These are phyloP conservation scores for Exophiala sp. DNA, from an alignment of 2,329 filamentous ascomycete species.

Conservation along the genomic window DNA sequence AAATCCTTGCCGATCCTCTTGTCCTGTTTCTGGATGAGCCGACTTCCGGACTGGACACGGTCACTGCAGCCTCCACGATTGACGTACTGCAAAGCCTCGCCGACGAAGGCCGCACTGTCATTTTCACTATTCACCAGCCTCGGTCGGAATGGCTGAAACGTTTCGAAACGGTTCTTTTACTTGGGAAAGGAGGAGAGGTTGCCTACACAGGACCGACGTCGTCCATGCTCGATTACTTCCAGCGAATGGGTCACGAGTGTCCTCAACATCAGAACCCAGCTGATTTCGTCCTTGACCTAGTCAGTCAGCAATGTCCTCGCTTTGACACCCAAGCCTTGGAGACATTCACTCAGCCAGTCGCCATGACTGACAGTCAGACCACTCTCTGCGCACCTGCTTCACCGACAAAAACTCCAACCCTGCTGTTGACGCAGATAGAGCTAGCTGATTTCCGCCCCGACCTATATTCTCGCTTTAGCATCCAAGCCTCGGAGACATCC, in stretches of 20 bases:
- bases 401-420: neutral
- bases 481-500: no score
- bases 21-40: conserved; percentile 72
- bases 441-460: no score
- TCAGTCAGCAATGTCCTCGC: neutral
- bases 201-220: conserved; percentile 62
- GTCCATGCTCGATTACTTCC: conserved; percentile 63
- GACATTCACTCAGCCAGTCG: neutral
- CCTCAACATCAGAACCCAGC: conserved; percentile 73
- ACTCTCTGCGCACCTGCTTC: neutral
- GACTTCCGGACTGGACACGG: conserved; percentile 69
- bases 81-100: conserved; percentile 66
- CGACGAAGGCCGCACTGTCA: conserved; percentile 62
- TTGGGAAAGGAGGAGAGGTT: conserved; percentile 60
- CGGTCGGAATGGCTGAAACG: conserved; percentile 73
- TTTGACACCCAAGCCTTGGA: neutral
- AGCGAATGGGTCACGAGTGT: conserved; percentile 55
- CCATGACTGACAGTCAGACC: neutral
- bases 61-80: conserved; percentile 70
- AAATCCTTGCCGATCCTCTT: conserved; percentile 68
- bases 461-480: no score
- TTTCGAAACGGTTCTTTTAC: conserved; percentile 67
- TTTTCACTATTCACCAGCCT: conserved; percentile 68
- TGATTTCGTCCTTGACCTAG: conserved; percentile 69
- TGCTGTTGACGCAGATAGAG: neutral